Percentiles rank a stretch among this genome's conserved stretches.
These are phyloP conservation scores for Tremella yokohamensis DNA, from an alignment of 768 basidiomycete species.

Conservation along the genomic window DNA sequence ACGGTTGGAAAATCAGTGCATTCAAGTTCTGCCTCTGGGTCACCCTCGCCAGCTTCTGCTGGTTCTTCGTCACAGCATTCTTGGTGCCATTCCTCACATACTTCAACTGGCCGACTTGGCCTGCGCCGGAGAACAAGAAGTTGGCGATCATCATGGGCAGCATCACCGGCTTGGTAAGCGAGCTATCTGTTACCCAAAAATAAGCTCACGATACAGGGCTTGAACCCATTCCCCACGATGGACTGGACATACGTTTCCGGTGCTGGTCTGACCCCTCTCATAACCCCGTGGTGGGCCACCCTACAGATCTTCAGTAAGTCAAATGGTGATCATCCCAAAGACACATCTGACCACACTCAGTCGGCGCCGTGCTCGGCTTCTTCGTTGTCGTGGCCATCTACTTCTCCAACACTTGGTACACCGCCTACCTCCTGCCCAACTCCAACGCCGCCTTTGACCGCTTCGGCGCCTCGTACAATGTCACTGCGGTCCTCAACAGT, in stretches of 20 bases:
- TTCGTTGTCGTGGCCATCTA: constrained; percentile 31
- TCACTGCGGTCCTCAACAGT: constrained; percentile 54
- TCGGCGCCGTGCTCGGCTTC: constrained; percentile 42
- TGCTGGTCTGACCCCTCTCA: constrained; percentile 42
- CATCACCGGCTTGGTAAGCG: constrained; percentile 38
- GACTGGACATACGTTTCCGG: constrained; percentile 51
- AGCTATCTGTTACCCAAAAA: too few relatives aligned
- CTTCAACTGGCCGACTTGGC: constrained; percentile 53
- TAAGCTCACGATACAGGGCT: constrained; percentile 19
- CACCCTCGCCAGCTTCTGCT: constrained; percentile 34
- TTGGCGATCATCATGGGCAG: constrained; percentile 44
- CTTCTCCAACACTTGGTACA: constrained; percentile 39
- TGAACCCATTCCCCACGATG: constrained; percentile 51
- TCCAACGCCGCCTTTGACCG: constrained; percentile 53
- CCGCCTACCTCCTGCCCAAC: constrained; percentile 51
- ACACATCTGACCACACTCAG: constrained; percentile 27
- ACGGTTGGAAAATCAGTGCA: constrained; percentile 48
- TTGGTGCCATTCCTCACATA: constrained; percentile 27
- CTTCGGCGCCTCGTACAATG: constrained; percentile 56
- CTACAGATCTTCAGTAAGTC: constrained; percentile 32
- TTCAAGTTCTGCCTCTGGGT: constrained; percentile 24
- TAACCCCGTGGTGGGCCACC: constrained; percentile 53
- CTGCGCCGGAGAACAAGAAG: constrained; percentile 51
- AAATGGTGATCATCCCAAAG: too few relatives aligned
- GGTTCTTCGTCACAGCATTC: constrained; percentile 32